A percentile compares a stretch with the other conserved stretches of the same genome.
Conservation (phyloP, 169 alveolate genomes). For the Cryptosporidium parvum region DNA sequence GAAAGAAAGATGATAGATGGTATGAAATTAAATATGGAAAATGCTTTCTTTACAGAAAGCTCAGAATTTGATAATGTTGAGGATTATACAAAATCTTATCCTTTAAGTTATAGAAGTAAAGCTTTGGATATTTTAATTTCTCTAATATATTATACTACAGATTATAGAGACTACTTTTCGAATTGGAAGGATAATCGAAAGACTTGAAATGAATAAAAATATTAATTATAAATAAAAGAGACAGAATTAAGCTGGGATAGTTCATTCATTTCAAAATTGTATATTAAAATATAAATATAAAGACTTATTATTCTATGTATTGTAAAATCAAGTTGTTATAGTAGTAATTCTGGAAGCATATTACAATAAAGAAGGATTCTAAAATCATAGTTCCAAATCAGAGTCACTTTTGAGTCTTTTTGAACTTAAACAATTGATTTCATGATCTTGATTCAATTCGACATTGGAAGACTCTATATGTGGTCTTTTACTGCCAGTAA, state of each 20-base stretch:
- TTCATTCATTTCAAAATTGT: too few relatives aligned
- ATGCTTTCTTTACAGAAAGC: constrained; percentile 50
- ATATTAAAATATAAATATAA: background rate
- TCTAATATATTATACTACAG: constrained; percentile 31
- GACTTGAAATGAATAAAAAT: background rate
- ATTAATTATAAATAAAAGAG: too few relatives aligned
- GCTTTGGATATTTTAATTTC: constrained; percentile 60
- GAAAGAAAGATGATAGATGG: constrained; percentile 28
- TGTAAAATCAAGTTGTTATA: too few relatives aligned
- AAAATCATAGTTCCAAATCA: background rate
- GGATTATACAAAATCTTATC: constrained; percentile 29
- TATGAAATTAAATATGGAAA: constrained; percentile 39
- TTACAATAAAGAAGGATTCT: too few relatives aligned
- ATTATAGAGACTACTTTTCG: constrained; percentile 44
- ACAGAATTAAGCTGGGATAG: too few relatives aligned
- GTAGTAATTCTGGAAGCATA: background rate
- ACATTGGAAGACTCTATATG: background rate
- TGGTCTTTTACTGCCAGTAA: background rate
- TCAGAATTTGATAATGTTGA: constrained; percentile 18
- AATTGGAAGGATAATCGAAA: constrained; percentile 53
- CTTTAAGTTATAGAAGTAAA: constrained; percentile 53
- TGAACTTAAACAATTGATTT: background rate
- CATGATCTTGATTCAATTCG: background rate
- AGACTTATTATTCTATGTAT: background rate
- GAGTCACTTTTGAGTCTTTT: background rate